Percentiles rank a stretch among this genome's conserved stretches.
phyloP scores from a whole-genome alignment of 2,329 filamentous ascomycete genomes.

The Westerdykella sp. region DNA sequence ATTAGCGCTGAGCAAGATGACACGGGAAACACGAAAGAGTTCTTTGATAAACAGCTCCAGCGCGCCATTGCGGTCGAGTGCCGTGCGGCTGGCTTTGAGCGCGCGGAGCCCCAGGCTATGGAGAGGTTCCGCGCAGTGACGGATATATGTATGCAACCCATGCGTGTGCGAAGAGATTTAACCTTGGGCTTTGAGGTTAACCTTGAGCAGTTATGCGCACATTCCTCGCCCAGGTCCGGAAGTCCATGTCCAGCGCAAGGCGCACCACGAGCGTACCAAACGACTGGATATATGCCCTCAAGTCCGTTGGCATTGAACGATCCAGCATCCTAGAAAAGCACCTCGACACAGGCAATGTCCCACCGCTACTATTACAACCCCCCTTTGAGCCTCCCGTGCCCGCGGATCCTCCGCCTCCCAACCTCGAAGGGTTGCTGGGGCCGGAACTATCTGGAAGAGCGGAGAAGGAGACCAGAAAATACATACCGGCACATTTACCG shows the following conservation, averaged over 20 bases:
- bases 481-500: constrained; percentile 57
- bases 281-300: constrained; percentile 53
- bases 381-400: constrained; percentile 38
- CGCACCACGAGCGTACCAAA: constrained; percentile 51
- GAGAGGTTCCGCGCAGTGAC: constrained; percentile 50
- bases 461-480: constrained; percentile 44
- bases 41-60: constrained; percentile 50
- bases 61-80: constrained; percentile 51
- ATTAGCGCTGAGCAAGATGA: constrained; percentile 23
- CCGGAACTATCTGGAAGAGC: constrained; percentile 45
- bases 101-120: constrained; percentile 50
- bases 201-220: constrained; percentile 46
- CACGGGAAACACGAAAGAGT: constrained; percentile 28
- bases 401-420: constrained; percentile 36
- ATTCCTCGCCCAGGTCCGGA: constrained; percentile 49
- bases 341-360: constrained; percentile 37
- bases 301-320: constrained; percentile 35
- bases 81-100: constrained; percentile 49
- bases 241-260: constrained; percentile 53
- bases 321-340: constrained; percentile 38
- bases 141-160: constrained; percentile 52
- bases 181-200: constrained; percentile 11
- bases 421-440: constrained; percentile 47
- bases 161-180: constrained; percentile 4
- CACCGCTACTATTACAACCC: constrained; percentile 34